phyloP scores from a whole-genome alignment of 257 asterid species.

The Gynochthodes officinalis region DNA sequence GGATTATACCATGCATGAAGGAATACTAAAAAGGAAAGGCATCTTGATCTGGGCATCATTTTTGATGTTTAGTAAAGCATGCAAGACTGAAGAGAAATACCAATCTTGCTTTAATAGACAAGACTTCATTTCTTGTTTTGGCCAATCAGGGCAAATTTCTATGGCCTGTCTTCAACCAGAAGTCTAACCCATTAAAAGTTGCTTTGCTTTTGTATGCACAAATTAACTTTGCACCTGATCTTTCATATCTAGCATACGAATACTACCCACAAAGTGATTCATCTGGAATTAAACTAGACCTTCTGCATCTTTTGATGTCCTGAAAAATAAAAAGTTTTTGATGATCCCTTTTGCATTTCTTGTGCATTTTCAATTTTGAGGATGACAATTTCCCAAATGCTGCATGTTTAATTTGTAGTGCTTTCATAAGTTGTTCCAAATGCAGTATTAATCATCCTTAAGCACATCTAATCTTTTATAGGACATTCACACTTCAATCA shows the following conservation, averaged over 20 bases:
- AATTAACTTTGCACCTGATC: constrained; percentile 29
- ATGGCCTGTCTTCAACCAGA: constrained; percentile 31
- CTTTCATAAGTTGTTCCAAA: neutral
- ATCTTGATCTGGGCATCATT: constrained; percentile 25
- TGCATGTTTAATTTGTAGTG: neutral
- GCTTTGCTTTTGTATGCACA: constrained; percentile 14
- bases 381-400: neutral
- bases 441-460: neutral
- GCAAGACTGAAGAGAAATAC: constrained; percentile 3
- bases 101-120: constrained; percentile 26
- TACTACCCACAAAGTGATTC: constrained; percentile 7
- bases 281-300: constrained; percentile 5
- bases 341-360: neutral
- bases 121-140: constrained; percentile 26
- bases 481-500: no score
- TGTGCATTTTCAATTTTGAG: neutral
- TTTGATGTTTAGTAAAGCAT: constrained; percentile 24
- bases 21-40: constrained; percentile 18
- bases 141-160: constrained; percentile 29
- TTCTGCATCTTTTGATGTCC: neutral
- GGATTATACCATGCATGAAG: neutral
- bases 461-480: no score
- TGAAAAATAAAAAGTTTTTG: constrained; percentile 1
- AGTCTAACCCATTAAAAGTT: constrained; percentile 26
- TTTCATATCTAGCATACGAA: neutral